Evolutionary conservation across 805 yeast genomes (phyloP), one percentile per base, ranked within the genome.

Genomic region (Saturnispora sanitii): DNA sequence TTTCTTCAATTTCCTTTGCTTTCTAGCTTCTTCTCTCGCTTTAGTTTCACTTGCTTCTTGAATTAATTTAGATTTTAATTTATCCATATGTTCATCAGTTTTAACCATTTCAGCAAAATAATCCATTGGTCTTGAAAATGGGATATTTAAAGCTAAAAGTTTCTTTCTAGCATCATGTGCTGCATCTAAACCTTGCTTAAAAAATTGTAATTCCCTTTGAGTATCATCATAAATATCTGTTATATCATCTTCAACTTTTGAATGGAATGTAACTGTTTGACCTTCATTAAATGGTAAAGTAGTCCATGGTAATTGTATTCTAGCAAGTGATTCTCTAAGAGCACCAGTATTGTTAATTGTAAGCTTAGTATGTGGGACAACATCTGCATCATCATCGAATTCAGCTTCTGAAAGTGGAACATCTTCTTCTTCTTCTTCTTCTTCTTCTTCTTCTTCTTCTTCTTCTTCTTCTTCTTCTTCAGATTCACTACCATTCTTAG

Each of bases 51-150:
- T 64, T 32, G 75, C 77, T 59, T 86, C 96, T 48, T 76, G 72
- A 33, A 87, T 70, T 52, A 90, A 71, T 63, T 84, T 86, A 55
- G 69, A 66, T 70, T 85, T 87, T 57, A 92, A 73, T 64, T 77
- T 84, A 56, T 86, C 96, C 98, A 92, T 92, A 63, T 92, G 99
- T 61, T 86, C 96, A 62, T 92, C 98, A 41, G 88, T 80, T 67
- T 92, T 92, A 45, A 87, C 84, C 98, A 92, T 92, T 65, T 92
- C 98, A 16, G 98, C 99, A 66, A 92, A 92, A 62, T 85, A 92
- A 60, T 92, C 98, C 54, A 75, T 66, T 28, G 99, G 99, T 61
- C 98, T 77, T 22, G 94, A 71, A 60, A 92, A 92, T 45, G 96
- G 86, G 25, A 90, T 77, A 56, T 80, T 79, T 49, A 83, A 71